Percentiles rank a stretch among this genome's conserved stretches.
Conservation (phyloP, 2,329 filamentous ascomycete genomes). For the Diplodia seriata region DNA sequence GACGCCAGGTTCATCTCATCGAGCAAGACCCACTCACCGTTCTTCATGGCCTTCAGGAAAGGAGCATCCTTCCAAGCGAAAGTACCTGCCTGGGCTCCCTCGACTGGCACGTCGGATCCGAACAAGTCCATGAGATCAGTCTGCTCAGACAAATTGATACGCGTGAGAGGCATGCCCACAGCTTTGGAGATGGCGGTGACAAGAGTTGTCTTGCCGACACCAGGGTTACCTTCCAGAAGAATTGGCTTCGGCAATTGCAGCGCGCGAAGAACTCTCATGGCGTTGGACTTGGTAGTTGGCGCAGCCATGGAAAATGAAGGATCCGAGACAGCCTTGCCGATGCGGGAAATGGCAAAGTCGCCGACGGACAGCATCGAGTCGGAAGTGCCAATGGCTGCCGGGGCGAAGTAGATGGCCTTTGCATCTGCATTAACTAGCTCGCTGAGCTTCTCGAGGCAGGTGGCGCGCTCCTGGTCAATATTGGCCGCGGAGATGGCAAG, state of each 20-base stretch:
- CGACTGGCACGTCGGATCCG: conserved; percentile 92
- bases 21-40: conserved; percentile 92
- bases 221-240: conserved; percentile 93
- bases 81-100: conserved; percentile 86
- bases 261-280: conserved; percentile 87
- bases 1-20: conserved; percentile 99
- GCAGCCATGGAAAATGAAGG: conserved; percentile 80
- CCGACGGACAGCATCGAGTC: conserved; percentile 70
- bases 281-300: conserved; percentile 87
- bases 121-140: conserved; percentile 98
- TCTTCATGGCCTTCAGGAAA: conserved; percentile 95
- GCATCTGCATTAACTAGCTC: conserved; percentile 71
- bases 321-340: conserved; percentile 58
- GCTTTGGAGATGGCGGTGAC: conserved; percentile 82
- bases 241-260: conserved; percentile 90
- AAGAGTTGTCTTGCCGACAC: conserved; percentile 95
- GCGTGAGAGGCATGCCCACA: conserved; percentile 80
- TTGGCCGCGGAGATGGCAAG: conserved; percentile 74
- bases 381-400: conserved; percentile 65
- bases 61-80: conserved; percentile 97
- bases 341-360: conserved; percentile 71
- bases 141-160: conserved; percentile 97
- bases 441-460: conserved; percentile 76
- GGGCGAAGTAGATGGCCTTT: conserved; percentile 67
- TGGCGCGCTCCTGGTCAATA: conserved; percentile 72